Evolutionary conservation across 768 basidiomycete species (phyloP), one percentile per base, ranked within the genome.

Genomic region (Phaeotremella skinneri): DNA sequence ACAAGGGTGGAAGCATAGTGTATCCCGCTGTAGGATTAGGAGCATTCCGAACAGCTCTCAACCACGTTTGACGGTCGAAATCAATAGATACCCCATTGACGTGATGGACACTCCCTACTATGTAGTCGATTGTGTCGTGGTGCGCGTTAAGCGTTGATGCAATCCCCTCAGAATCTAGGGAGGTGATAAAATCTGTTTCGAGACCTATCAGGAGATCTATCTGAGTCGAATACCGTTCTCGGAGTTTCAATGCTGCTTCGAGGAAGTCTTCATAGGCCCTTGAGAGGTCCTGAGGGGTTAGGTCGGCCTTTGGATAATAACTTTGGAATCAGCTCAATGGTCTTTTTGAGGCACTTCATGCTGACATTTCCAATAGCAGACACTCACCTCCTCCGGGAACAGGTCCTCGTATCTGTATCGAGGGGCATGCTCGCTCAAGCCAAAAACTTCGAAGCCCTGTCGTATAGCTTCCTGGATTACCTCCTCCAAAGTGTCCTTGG

Each of bases 31-130:
- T 13, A 13, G 3, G 13, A 49, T 34, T 47, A 20, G 55, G 2
- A 23, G 37, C 52, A 27, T 21, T 25, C n/a, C 58, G 59, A 3
- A 72, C 63, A 9, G 60, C 80, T 78, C 64, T 79, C 80, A 50
- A 74, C 75, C 56, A 94, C 72, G 87, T 91, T 25, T 78, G 66
- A 37, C 80, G 67, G 79, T 96, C 91, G 66, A 98, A 92, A 78
- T 99, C 96, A 78, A 99, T 94, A 6, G 93, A 91, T 39, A 89
- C 83, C 21, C 79, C 81, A 72, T 86, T 83, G 75, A 92, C 91
- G 68, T 97, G 94, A 74, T 99, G 96, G 5, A 99, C 81, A 31
- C 88, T 90, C 25, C 96, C 94, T 53, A 98, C 90, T 70, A 97
- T 72, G 76, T 91, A 97, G 69, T 97, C 87, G 60, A 98, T 83